Conservation (phyloP, 2,329 filamentous ascomycete species). For the Nemania bipapillata region DNA sequence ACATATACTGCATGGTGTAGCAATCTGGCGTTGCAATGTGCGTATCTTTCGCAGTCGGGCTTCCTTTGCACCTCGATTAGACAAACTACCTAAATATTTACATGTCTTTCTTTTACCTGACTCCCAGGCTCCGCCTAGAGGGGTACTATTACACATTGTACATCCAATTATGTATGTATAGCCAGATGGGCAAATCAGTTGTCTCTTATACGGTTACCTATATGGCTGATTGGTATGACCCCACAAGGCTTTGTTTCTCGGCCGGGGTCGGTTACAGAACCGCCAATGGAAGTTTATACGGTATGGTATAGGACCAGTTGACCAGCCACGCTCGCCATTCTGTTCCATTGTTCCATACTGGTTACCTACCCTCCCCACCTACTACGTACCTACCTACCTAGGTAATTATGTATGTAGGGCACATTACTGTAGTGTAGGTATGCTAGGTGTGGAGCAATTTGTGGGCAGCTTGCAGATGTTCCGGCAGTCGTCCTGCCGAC, state of each 20-base stretch:
- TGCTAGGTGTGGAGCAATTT: not conserved
- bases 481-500: conserved; percentile 24
- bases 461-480: conserved; percentile 2
- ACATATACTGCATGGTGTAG: not conserved
- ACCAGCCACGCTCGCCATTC: not conserved
- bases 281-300: no score
- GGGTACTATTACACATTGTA: not conserved
- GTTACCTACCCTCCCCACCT: no score
- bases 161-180: not conserved
- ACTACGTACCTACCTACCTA: not conserved
- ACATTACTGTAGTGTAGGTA: not conserved
- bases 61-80: not conserved
- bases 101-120: no score
- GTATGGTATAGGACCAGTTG: no score
- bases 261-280: not conserved
- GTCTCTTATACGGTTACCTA: no score
- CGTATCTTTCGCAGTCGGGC: not conserved
- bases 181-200: not conserved
- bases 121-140: not conserved
- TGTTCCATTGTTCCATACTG: no score
- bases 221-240: no score
- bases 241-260: conserved; percentile 2
- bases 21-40: conserved; percentile 5
- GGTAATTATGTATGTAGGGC: not conserved
- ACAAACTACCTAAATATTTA: no score